Base-by-base conservation (phyloP, 1,284 basidiomycete species). In the Gomphus bonarii region DNA sequence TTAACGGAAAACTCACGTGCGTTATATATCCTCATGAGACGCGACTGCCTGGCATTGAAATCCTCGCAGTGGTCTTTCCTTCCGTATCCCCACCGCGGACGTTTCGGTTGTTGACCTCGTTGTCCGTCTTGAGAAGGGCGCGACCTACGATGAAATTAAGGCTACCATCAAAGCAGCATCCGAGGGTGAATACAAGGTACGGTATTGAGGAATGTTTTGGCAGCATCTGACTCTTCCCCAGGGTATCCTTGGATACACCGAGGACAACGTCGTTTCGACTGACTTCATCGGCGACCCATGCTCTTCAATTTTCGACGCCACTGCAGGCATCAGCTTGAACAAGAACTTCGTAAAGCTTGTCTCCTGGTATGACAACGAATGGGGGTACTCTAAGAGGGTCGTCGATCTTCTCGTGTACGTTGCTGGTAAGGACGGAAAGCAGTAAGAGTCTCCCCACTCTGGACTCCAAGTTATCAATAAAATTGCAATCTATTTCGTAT, bases 51-150 rank as follows among this genome's bases (percentile, higher is more conserved):
- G 16, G 54, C n/a, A 36, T 50, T 18, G 6, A 59, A 10, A 28
- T 38, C 18, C 36, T 38, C 50, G 30, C 60, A 92, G 90, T 62
- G 93, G 93, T 75, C 88, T 98, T 72, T 68, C 95, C 53, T 98
- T 99, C 95, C 97, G 95, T 78, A 88, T 99, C 60, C 97, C 95
- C 65, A 97, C 93, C 63, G 77, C 91, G 67, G 91, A 99, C 68
- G 97, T 99, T 65, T 98, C 95, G 64, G 97, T 99, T 64, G 95
- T 99, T 69, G 95, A 99, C 77, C 84, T 99, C 63, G 94, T 97
- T 64, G 89, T 84, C 68, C 92, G 95, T 68, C 80, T 93, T 67
- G 90, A 94, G 78, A 97, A 93, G 80, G 67, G 73, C 49, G 83
- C 91, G 14, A 71, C 81, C 43, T 97, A 97, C 77, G 91, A 94